phyloP scores from a whole-genome alignment of 1,284 basidiomycete species.

The Cryptococcus hybrid region DNA sequence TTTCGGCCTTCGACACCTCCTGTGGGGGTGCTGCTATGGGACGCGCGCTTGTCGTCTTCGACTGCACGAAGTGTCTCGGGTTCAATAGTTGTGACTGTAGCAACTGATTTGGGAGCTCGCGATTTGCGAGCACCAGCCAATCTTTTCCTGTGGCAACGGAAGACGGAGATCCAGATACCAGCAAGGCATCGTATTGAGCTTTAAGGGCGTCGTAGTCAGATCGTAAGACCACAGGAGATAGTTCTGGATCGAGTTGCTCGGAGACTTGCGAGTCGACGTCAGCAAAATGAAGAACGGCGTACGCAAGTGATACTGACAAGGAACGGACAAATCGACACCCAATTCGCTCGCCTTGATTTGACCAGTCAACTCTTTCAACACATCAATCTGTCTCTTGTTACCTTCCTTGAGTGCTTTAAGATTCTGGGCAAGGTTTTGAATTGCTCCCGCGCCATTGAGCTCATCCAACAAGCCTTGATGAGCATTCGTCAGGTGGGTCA shows the following conservation, averaged over 20 bases:
- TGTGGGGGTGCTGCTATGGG: neutral
- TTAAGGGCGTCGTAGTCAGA: constrained; percentile 40
- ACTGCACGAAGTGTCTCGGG: neutral
- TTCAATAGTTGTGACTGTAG: neutral
- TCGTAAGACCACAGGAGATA: constrained; percentile 26
- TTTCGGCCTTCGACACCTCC: constrained; percentile 21
- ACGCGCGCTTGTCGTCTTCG: neutral
- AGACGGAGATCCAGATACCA: constrained; percentile 7
- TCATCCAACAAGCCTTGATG: constrained; percentile 28
- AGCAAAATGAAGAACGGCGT: neutral
- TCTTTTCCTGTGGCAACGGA: neutral
- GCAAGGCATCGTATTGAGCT: constrained; percentile 32
- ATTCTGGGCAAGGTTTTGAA: constrained; percentile 30
- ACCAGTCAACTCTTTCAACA: constrained; percentile 26
- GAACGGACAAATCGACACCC: neutral
- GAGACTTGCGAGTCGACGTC: neutral
- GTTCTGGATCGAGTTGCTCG: constrained; percentile 18
- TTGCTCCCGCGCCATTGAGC: constrained; percentile 26
- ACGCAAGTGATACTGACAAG: constrained; percentile 1
- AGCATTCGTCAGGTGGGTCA: constrained; percentile 22
- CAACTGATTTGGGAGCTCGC: neutral
- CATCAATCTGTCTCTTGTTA: constrained; percentile 31
- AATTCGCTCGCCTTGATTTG: constrained; percentile 11
- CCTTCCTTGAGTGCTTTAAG: constrained; percentile 29
- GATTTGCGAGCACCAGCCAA: neutral